These are phyloP conservation scores for Candida sanyiensis DNA, from an alignment of 805 yeast genomes.

Conservation along the genomic window DNA sequence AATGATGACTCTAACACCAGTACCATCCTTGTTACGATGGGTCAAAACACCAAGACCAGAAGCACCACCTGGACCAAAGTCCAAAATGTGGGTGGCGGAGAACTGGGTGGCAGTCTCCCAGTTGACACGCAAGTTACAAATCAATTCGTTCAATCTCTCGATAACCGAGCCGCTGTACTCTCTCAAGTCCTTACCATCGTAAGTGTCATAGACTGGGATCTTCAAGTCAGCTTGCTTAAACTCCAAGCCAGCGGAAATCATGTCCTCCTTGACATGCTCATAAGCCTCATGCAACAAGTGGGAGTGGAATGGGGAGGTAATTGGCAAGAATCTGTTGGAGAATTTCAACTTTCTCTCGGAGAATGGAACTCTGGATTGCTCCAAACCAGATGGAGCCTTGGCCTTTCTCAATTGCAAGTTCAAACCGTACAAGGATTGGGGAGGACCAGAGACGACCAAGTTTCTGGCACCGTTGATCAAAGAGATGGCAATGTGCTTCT, in stretches of 20 bases:
- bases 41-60: slow-evolving; percentile 95
- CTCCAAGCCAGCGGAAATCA: slow-evolving; percentile 50
- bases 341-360: slow-evolving; percentile 92
- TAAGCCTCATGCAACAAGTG: slow-evolving; percentile 74
- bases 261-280: slow-evolving; percentile 58
- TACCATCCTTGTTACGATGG: slow-evolving; percentile 97
- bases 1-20: slow-evolving; percentile 90
- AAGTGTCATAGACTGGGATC: slow-evolving; percentile 91
- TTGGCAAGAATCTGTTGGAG: slow-evolving; percentile 90
- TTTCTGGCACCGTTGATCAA: slow-evolving; percentile 94
- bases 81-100: slow-evolving; percentile 81
- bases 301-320: slow-evolving; percentile 95
- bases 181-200: slow-evolving; percentile 74
- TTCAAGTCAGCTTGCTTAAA: slow-evolving; percentile 51
- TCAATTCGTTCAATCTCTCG: slow-evolving; percentile 70
- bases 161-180: slow-evolving; percentile 47
- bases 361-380: slow-evolving; percentile 90
- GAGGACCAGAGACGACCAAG: slow-evolving; percentile 95
- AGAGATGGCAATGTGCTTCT: slow-evolving; percentile 85
- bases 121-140: slow-evolving; percentile 83
- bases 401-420: slow-evolving; percentile 88
- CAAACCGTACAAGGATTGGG: slow-evolving; percentile 94
- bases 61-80: slow-evolving; percentile 98
- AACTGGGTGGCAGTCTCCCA: slow-evolving; percentile 91
- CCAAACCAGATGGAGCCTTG: slow-evolving; percentile 90